These are phyloP conservation scores for Ambrosiella beaveri DNA, from an alignment of 2,329 filamentous ascomycete species.

Conservation along the genomic window DNA sequence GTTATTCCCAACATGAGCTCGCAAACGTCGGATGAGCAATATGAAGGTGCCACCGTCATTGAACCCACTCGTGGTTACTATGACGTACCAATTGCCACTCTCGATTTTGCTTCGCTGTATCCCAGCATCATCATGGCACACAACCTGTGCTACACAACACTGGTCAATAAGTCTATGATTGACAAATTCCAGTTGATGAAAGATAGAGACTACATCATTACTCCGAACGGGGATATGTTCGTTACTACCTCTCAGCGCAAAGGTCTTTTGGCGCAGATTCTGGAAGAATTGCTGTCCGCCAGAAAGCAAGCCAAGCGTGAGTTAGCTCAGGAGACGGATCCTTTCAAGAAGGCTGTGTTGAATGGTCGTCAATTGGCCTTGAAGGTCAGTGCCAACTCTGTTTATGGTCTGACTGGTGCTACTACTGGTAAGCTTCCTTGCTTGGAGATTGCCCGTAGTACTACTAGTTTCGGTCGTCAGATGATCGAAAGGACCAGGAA, in stretches of 20 bases:
- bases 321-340: constrained; percentile 71
- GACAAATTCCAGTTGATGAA: constrained; percentile 64
- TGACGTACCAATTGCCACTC: constrained; percentile 81
- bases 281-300: constrained; percentile 80
- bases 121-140: constrained; percentile 98
- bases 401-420: constrained; percentile 92
- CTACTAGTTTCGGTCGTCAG: constrained; percentile 87
- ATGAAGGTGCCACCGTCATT: constrained; percentile 95
- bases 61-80: constrained; percentile 90
- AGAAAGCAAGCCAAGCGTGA: constrained; percentile 92
- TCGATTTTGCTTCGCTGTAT: constrained; percentile 97
- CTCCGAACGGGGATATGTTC: constrained; percentile 86
- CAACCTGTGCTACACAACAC: constrained; percentile 92
- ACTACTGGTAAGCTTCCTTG: constrained; percentile 93
- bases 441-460: constrained; percentile 87
- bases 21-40: constrained; percentile 59
- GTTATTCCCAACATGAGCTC: constrained; percentile 76
- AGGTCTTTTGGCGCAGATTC: constrained; percentile 81
- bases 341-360: constrained; percentile 93
- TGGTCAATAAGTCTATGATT: constrained; percentile 59
- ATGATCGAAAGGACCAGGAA: constrained; percentile 98
- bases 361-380: constrained; percentile 93
- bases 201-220: constrained; percentile 91
- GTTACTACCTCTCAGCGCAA: constrained; percentile 78
- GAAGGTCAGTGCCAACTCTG: constrained; percentile 94